A percentile compares a stretch with the other conserved stretches of the same genome.
phyloP scores from a whole-genome alignment of 306 rosid species.

The Delonix regia region DNA sequence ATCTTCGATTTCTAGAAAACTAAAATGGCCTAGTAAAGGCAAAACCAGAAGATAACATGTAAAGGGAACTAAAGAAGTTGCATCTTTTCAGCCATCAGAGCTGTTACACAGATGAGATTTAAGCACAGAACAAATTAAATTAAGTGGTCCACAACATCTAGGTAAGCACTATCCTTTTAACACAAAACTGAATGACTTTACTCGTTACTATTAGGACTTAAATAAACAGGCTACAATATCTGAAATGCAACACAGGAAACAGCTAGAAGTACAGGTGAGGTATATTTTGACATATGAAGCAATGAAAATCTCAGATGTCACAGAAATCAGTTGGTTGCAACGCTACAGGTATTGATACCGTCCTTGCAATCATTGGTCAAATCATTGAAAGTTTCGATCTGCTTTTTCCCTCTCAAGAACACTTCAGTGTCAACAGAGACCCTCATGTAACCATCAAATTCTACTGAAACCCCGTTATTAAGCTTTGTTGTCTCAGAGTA shows the following conservation, averaged over 20 bases:
- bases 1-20: background rate
- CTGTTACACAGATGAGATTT: slow-evolving; percentile 27
- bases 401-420: slow-evolving; percentile 95
- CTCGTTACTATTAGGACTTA: slow-evolving; percentile 46
- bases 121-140: slow-evolving; percentile 35
- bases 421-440: slow-evolving; percentile 93
- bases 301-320: slow-evolving; percentile 40
- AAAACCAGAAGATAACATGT: background rate
- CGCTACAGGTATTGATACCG: slow-evolving; percentile 80
- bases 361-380: slow-evolving; percentile 96
- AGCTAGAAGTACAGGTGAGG: slow-evolving; percentile 47
- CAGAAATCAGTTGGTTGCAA: slow-evolving; percentile 59
- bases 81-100: slow-evolving; percentile 16
- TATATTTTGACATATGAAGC: slow-evolving; percentile 40
- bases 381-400: slow-evolving; percentile 93
- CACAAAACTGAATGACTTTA: slow-evolving; percentile 51
- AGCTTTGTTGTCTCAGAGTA: slow-evolving; percentile 74
- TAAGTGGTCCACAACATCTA: slow-evolving; percentile 35
- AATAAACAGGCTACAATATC: slow-evolving; percentile 52
- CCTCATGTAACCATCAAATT: slow-evolving; percentile 98
- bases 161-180: slow-evolving; percentile 41
- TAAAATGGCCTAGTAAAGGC: background rate
- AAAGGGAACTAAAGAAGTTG: background rate
- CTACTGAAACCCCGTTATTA: slow-evolving; percentile 70
- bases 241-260: slow-evolving; percentile 58